A percentile compares a stretch with the other conserved stretches of the same genome.
phyloP scores from a whole-genome alignment of 2,329 filamentous ascomycete species.

The Teratosphaeria destructans region DNA sequence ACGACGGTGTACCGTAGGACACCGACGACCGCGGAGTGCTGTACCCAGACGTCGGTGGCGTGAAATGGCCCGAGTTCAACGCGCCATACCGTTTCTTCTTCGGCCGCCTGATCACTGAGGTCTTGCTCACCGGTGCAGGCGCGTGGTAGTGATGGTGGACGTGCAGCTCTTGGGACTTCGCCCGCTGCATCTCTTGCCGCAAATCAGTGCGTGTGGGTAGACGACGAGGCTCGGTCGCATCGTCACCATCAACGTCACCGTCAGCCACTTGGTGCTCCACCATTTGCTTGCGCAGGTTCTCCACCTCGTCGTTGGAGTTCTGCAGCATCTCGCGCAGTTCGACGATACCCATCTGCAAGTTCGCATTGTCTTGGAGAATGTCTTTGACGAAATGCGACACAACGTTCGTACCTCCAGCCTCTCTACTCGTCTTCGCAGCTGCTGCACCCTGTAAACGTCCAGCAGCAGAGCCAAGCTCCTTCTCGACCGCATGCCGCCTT shows the following conservation, averaged over 20 bases:
- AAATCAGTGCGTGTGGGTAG: conserved; percentile 35
- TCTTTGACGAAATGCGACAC: conserved; percentile 96
- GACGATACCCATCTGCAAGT: conserved; percentile 79
- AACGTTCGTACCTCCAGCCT: conserved; percentile 53
- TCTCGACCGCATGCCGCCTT: conserved; percentile 68
- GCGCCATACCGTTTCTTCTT: conserved; percentile 61
- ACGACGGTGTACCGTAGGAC: conserved; percentile 34
- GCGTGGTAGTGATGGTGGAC: conserved; percentile 92
- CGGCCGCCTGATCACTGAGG: conserved; percentile 33
- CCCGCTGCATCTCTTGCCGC: conserved; percentile 55
- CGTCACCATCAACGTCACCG: conserved; percentile 27
- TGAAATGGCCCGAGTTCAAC: conserved; percentile 44
- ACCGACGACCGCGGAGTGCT: conserved; percentile 30
- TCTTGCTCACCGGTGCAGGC: conserved; percentile 31
- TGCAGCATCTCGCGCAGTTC: conserved; percentile 85
- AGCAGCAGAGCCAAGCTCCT: conserved; percentile 68
- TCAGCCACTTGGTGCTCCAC: conserved; percentile 57
- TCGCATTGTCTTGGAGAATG: conserved; percentile 89
- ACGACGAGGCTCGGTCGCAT: conserved; percentile 8
- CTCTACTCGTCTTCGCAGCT: conserved; percentile 52
- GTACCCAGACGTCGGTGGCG: conserved; percentile 28
- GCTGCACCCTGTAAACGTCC: conserved; percentile 73
- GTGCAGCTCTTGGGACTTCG: conserved; percentile 66
- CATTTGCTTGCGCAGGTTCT: conserved; percentile 72
- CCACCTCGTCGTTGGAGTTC: conserved; percentile 89